Percentiles rank a stretch among this genome's conserved stretches.
Evolutionary conservation across 2,329 filamentous ascomycete genomes (phyloP).

Genomic region (Aspergillus sp.): DNA sequence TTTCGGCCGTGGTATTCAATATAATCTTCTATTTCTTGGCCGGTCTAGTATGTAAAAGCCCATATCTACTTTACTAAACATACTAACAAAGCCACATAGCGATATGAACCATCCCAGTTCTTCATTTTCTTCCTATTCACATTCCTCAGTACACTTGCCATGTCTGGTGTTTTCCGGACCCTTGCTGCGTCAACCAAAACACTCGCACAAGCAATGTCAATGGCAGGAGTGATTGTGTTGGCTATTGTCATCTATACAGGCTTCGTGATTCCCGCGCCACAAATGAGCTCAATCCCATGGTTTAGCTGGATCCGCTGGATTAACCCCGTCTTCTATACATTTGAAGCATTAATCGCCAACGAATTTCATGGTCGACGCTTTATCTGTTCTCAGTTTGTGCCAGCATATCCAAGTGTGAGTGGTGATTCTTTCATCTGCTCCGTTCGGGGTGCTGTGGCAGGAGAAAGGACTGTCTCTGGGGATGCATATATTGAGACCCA

Average conservation of each 20-base stretch:
- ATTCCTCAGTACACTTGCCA: slow-evolving; percentile 53
- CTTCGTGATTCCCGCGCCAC: slow-evolving; percentile 56
- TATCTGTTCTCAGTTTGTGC: slow-evolving; percentile 49
- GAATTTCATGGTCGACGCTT: slow-evolving; percentile 57
- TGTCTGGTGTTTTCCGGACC: slow-evolving; percentile 57
- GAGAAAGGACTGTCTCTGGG: slow-evolving; percentile 52
- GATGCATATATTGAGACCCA: slow-evolving; percentile 55
- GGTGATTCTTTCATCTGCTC: slow-evolving; percentile 51
- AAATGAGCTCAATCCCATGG: slow-evolving; percentile 53
- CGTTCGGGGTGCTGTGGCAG: slow-evolving; percentile 51
- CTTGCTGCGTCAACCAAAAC: slow-evolving; percentile 56
- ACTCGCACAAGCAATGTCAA: slow-evolving; percentile 59
- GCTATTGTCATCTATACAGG: slow-evolving; percentile 63
- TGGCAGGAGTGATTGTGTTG: slow-evolving; percentile 50
- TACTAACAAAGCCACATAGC: slow-evolving; percentile 12
- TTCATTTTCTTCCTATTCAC: slow-evolving; percentile 62
- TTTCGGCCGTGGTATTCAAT: slow-evolving; percentile 72
- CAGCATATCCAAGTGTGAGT: slow-evolving; percentile 39
- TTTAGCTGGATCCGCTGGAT: slow-evolving; percentile 64
- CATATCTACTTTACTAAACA: too few species aligned
- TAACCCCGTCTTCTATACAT: slow-evolving; percentile 62
- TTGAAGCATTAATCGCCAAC: slow-evolving; percentile 55
- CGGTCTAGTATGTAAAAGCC: slow-evolving; percentile 48
- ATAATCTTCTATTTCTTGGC: slow-evolving; percentile 81
- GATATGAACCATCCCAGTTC: slow-evolving; percentile 43